phyloP scores from a whole-genome alignment of 768 basidiomycete genomes.

The Sporobolomyces phaffii region DNA sequence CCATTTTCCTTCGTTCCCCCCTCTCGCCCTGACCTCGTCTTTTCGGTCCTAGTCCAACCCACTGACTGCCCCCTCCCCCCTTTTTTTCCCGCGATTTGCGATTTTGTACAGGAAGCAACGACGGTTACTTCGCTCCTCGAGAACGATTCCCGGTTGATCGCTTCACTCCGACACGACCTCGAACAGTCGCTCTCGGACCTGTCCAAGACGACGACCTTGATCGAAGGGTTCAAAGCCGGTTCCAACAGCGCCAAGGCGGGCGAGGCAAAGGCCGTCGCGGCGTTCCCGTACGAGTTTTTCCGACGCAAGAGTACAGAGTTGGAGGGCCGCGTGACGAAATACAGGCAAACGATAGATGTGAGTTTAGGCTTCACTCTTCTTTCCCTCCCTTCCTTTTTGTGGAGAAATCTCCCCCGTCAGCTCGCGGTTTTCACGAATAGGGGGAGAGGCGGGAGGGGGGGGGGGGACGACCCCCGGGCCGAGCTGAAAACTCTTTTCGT shows the following conservation, averaged over 20 bases:
- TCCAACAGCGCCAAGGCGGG: neutral
- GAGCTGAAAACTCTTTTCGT: too few species aligned
- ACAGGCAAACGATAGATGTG: constrained; percentile 18
- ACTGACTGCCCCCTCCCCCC: neutral
- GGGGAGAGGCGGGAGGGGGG: too few species aligned
- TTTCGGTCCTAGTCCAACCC: too few species aligned
- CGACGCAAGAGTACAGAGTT: constrained; percentile 37
- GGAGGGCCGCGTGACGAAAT: constrained; percentile 20
- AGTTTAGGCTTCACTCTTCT: neutral
- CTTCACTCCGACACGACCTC: constrained; percentile 10
- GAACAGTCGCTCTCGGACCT: constrained; percentile 22
- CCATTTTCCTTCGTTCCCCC: neutral
- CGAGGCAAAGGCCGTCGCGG: neutral
- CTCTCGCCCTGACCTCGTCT: neutral
- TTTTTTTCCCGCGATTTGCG: too few species aligned
- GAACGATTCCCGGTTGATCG: constrained; percentile 8
- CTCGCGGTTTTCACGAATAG: too few species aligned
- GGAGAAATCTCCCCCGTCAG: too few species aligned
- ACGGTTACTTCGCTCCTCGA: constrained; percentile 9
- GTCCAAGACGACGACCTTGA: constrained; percentile 22
- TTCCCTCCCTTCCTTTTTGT: neutral
- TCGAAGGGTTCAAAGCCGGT: constrained; percentile 27
- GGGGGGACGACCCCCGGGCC: too few species aligned
- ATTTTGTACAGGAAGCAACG: constrained; percentile 15
- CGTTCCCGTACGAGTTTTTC: constrained; percentile 37